Conservation (phyloP, 1,284 basidiomycete species). For the Apiotrichum laibachii region DNA sequence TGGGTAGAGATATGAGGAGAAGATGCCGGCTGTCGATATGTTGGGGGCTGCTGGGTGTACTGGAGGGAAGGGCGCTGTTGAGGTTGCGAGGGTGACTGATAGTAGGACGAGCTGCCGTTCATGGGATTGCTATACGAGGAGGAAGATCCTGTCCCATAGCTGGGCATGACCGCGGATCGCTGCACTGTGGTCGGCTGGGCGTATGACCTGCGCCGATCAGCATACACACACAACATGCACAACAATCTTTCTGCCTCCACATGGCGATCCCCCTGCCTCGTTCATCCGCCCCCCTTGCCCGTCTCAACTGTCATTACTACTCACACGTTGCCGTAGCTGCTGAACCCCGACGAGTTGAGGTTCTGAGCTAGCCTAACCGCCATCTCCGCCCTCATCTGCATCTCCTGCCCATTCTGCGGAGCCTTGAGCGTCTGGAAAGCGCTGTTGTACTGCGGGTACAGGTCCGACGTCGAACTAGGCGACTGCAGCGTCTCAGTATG, state of each 20-base stretch:
- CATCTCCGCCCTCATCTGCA: conserved; percentile 20
- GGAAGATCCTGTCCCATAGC: no score
- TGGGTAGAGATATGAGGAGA: not conserved
- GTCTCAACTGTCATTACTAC: not conserved
- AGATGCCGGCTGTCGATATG: not conserved
- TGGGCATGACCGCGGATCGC: no score
- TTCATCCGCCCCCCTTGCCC: no score
- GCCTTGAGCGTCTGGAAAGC: conserved; percentile 33
- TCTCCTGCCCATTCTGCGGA: conserved; percentile 32
- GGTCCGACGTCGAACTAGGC: conserved; percentile 22
- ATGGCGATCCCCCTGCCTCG: not conserved
- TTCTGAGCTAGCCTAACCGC: not conserved
- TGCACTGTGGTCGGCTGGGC: not conserved
- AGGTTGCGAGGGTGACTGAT: not conserved
- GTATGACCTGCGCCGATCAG: not conserved
- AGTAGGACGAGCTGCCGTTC: no score
- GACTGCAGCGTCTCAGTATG: conserved; percentile 40
- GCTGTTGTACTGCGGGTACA: conserved; percentile 39
- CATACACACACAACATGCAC: not conserved
- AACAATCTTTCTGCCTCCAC: not conserved
- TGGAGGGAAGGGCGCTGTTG: no score
- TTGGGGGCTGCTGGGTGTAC: not conserved
- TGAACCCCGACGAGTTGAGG: not conserved
- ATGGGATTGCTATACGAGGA: no score
- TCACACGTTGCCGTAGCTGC: conserved; percentile 17